These are phyloP conservation scores for Candida palmyrensis DNA, from an alignment of 805 yeast species.

Conservation along the genomic window DNA sequence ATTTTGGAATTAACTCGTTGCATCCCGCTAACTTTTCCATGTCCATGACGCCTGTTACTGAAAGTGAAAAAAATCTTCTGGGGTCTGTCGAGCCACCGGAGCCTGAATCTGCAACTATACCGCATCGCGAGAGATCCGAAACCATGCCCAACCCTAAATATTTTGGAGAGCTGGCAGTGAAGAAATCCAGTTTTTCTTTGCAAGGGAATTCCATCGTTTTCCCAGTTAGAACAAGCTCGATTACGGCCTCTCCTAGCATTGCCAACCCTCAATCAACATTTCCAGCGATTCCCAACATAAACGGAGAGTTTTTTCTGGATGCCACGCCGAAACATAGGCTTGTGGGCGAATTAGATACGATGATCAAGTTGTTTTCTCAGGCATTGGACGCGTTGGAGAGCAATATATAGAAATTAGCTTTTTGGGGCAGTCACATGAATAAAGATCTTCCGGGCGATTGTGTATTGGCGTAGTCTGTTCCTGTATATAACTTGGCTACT, in stretches of 20 bases:
- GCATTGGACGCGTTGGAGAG: slow-evolving; percentile 39
- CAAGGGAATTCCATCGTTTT: no score
- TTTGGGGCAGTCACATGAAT: no score
- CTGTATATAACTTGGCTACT: no score
- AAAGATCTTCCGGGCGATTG: no score
- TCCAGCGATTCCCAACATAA: slow-evolving; percentile 32
- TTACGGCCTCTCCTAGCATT: slow-evolving; percentile 2
- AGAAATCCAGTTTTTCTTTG: slow-evolving; percentile 10
- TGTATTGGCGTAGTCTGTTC: no score
- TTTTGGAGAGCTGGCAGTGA: slow-evolving; percentile 5
- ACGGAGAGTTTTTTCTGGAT: slow-evolving; percentile 34
- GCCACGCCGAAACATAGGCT: slow-evolving; percentile 30
- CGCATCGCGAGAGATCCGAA: slow-evolving; percentile 2
- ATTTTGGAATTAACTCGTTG: slow-evolving; percentile 60
- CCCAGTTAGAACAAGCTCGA: slow-evolving; percentile 4
- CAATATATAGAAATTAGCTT: slow-evolving; percentile 12
- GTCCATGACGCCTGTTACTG: slow-evolving; percentile 80
- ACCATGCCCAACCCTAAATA: no score
- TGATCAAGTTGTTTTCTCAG: slow-evolving; percentile 32
- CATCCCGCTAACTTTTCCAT: slow-evolving; percentile 47
- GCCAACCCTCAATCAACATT: slow-evolving; percentile 14
- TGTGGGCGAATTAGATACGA: slow-evolving; percentile 30
- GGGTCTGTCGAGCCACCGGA: no score
- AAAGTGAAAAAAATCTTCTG: slow-evolving; percentile 31
- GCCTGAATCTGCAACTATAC: no score